Conservation (phyloP, 495 filamentous ascomycete genomes). For the Podospora appendiculata region DNA sequence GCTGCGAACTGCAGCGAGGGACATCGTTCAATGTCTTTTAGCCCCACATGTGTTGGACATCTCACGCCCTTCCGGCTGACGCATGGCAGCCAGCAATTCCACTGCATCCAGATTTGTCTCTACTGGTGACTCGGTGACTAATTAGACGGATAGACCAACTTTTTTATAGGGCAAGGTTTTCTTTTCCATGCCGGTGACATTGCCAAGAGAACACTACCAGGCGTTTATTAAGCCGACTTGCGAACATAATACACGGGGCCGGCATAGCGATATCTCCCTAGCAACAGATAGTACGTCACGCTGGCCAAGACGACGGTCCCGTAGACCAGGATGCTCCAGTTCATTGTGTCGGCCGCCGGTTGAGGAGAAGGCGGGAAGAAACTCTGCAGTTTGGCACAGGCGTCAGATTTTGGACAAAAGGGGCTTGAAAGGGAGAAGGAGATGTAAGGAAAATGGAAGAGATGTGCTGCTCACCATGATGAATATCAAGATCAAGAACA, state of each 20-base stretch:
- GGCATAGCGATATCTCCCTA: neutral
- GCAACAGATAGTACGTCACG: constrained; percentile 14
- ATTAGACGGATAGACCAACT: no score
- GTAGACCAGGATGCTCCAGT: constrained; percentile 37
- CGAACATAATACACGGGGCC: constrained; percentile 1
- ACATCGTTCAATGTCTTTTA: no score
- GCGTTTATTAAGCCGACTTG: neutral
- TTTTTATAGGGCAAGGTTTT: no score
- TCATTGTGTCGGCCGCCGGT: constrained; percentile 3
- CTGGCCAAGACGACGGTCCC: constrained; percentile 24
- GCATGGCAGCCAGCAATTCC: no score
- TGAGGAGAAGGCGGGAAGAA: constrained; percentile 6
- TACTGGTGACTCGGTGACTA: no score
- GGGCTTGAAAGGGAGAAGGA: no score
- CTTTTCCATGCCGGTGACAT: no score
- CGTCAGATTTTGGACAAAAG: neutral
- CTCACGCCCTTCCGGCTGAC: no score
- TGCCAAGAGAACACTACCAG: no score
- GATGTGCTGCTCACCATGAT: constrained; percentile 27
- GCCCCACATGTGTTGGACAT: no score
- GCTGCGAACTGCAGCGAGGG: no score
- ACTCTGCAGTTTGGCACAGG: neutral
- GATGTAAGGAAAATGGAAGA: neutral
- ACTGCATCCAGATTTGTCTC: no score
- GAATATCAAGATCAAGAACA: constrained; percentile 40